Conservation (phyloP, 495 filamentous ascomycete species). For the Tuber brumale region DNA sequence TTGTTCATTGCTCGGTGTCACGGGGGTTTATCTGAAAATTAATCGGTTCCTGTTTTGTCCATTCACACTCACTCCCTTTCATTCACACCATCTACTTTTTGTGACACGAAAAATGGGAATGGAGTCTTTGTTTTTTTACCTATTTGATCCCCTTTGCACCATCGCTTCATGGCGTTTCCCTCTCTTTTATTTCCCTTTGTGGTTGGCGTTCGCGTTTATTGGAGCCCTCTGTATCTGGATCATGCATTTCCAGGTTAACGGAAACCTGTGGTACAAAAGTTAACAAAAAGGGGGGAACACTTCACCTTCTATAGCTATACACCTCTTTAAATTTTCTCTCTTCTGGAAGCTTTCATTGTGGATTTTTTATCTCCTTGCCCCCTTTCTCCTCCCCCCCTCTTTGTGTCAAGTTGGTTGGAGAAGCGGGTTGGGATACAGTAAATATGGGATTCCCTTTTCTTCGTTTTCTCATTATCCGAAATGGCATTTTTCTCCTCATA, state of each 20-base stretch:
- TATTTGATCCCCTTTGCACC: not conserved
- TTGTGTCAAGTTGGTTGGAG: not conserved
- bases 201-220: slow-evolving; percentile 1
- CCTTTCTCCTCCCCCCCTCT: not conserved
- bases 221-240: not conserved
- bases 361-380: not conserved
- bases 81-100: slow-evolving; percentile 6
- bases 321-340: not conserved
- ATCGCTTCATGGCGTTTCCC: not conserved
- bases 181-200: not conserved
- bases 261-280: slow-evolving; percentile 3
- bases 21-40: slow-evolving; percentile 6
- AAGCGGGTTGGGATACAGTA: not conserved
- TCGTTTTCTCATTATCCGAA: not conserved
- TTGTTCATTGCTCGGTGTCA: not conserved
- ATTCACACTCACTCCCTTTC: slow-evolving; percentile 6
- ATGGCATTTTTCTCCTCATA: slow-evolving; percentile 9
- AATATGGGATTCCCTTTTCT: not conserved
- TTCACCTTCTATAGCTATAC: slow-evolving; percentile 1
- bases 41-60: slow-evolving; percentile 7
- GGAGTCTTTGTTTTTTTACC: slow-evolving; percentile 1
- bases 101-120: not conserved
- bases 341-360: not conserved
- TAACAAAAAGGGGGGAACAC: not conserved
- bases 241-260: slow-evolving; percentile 2